phyloP scores from a whole-genome alignment of 495 filamentous ascomycete genomes.

The Neurospora sp. region DNA sequence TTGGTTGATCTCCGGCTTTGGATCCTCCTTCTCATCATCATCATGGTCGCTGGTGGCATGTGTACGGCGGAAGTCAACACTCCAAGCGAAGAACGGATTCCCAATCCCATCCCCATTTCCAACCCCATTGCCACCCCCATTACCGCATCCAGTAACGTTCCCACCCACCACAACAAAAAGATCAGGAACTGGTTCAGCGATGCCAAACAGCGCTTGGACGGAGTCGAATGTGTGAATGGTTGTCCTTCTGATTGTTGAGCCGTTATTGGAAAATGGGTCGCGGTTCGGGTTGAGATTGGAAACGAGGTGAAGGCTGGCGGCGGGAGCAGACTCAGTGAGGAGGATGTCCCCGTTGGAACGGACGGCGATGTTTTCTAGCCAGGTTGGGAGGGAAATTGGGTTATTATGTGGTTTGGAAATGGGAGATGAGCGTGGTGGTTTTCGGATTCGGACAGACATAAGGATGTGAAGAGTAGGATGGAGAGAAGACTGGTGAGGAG shows the following conservation, averaged over 20 bases:
- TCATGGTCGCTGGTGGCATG: neutral
- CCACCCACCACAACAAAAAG: neutral
- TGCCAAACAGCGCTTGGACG: neutral
- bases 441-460: neutral
- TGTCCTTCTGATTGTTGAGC: neutral
- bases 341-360: conserved; percentile 28
- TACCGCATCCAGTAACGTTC: neutral
- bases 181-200: neutral
- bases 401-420: neutral
- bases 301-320: conserved; percentile 5
- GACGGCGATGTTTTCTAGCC: conserved; percentile 33
- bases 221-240: neutral
- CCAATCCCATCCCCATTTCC: neutral
- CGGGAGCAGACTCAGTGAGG: conserved; percentile 16
- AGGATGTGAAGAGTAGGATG: neutral
- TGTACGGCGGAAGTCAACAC: neutral
- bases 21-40: too few species aligned
- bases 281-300: neutral
- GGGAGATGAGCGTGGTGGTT: neutral
- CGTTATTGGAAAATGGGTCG: neutral
- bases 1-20: neutral
- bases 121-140: too few species aligned
- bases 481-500: neutral
- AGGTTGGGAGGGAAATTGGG: conserved; percentile 25
- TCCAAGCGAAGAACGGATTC: neutral